Conservation (phyloP, 2,329 filamentous ascomycete genomes). For the Ceratocystis lukuohia region DNA sequence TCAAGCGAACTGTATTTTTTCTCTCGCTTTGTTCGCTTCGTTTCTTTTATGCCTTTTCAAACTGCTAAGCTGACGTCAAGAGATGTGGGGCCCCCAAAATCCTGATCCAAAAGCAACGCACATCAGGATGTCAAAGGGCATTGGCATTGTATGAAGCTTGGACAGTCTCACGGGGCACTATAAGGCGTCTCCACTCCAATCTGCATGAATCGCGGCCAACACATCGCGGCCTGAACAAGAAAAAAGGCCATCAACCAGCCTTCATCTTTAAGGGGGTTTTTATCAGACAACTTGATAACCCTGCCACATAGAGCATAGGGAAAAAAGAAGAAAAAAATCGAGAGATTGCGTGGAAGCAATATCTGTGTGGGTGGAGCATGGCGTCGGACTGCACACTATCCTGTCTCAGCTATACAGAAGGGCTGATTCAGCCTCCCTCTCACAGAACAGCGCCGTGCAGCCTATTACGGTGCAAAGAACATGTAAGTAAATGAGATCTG, state of each 20-base stretch:
- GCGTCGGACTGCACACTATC: neutral
- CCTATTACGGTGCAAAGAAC: neutral
- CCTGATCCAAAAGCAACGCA: neutral
- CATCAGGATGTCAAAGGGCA: neutral
- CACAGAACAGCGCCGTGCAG: neutral
- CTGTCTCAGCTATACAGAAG: neutral
- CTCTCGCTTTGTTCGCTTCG: neutral
- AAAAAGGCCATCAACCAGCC: neutral
- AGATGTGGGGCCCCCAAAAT: neutral
- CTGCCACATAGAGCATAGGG: neutral
- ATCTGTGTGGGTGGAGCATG: neutral
- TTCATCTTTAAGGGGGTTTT: neutral
- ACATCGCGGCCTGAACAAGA: neutral
- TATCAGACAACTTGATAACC: neutral
- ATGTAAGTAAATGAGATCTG: neutral
- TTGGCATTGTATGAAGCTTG: conserved; percentile 1
- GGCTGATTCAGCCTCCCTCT: neutral
- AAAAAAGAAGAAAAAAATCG: neutral
- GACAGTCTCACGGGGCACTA: conserved; percentile 1
- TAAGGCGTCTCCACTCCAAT: neutral
- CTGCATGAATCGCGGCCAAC: neutral
- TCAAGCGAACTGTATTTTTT: neutral
- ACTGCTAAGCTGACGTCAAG: neutral
- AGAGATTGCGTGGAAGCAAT: neutral
- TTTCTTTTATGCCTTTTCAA: neutral